Evolutionary conservation across 2,329 filamentous ascomycete genomes (phyloP), one percentile per base, ranked within the genome.

Genomic region (Ilyonectria robusta): DNA sequence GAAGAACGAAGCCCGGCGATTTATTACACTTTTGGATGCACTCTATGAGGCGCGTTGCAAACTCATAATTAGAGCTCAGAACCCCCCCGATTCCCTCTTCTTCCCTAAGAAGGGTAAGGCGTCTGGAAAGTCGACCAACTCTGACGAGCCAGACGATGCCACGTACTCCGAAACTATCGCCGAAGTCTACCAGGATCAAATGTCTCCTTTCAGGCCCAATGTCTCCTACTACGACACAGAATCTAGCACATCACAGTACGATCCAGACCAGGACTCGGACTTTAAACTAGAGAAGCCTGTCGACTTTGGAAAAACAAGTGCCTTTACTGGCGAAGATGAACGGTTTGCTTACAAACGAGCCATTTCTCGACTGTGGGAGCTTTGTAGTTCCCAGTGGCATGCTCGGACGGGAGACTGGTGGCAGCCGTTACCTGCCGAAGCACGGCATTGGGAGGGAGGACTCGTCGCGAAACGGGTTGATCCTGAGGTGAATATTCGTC

Each of bases 21-120:
- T 96, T 77, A 95, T 95, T 76, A 95, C 92, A 0, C 84, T 96
- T 1, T 86, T 95, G 1, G 93, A 96, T 75, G 93, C 93, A 0
- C 84, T 94, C 1, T 95, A 95, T 79, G 93, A 95, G 81, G 91
- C 92, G n/a, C 87, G 91, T 8, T 95, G 93, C 79, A 93, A 93
- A 72, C 86, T 95, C 10, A 80, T 94, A 48, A 85, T 95, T 59
- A 85, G 89, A 21, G 93, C 93, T 2, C 86, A 85, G 46, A 88
- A 87, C 2, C 89, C 88, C 0, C 93, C 93, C 0, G 93, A 95
- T 70, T 86, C 90, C 31, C 84, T 95, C 6, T 95, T 95, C 85
- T 95, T 96, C 78, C 93, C 93, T 0, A 90, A 93, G 65, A 79
- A 78, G 31, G 73, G 75, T 29, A 46, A 46, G 8, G n/a, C 54